Conservation (phyloP, 2,329 filamentous ascomycete species). For the Polytolypa hystricis region DNA sequence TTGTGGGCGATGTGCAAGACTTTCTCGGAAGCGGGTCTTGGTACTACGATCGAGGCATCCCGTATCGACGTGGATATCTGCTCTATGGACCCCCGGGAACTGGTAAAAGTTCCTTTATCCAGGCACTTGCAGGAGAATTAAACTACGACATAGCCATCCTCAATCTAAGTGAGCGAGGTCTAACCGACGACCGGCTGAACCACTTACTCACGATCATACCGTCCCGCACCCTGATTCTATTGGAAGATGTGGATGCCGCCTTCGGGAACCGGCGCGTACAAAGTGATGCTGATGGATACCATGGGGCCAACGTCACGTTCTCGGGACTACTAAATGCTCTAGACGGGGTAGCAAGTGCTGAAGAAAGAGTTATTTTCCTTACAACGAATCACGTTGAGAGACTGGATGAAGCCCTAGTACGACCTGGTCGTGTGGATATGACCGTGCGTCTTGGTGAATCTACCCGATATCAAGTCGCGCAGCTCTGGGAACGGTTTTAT, state of each 20-base stretch:
- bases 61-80: slow-evolving; percentile 80
- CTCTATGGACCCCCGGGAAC: slow-evolving; percentile 82
- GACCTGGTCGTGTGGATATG: slow-evolving; percentile 89
- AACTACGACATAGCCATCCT: slow-evolving; percentile 89
- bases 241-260: slow-evolving; percentile 87
- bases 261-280: slow-evolving; percentile 66
- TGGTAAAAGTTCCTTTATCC: slow-evolving; percentile 92
- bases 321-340: slow-evolving; percentile 77
- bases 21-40: slow-evolving; percentile 70
- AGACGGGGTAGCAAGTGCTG: slow-evolving; percentile 87
- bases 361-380: slow-evolving; percentile 85
- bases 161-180: slow-evolving; percentile 77
- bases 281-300: slow-evolving; percentile 70
- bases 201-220: slow-evolving; percentile 78
- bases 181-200: slow-evolving; percentile 82
- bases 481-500: slow-evolving; percentile 95
- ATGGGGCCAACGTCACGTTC: slow-evolving; percentile 82
- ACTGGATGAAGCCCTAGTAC: slow-evolving; percentile 76
- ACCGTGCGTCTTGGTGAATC: slow-evolving; percentile 82
- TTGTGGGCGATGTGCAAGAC: slow-evolving; percentile 70
- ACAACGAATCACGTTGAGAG: slow-evolving; percentile 92
- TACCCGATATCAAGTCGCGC: slow-evolving; percentile 67
- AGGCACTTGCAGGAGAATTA: slow-evolving; percentile 82
- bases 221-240: slow-evolving; percentile 64
- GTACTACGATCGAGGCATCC: slow-evolving; percentile 92